Base-by-base conservation (phyloP, 2,329 filamentous ascomycete species). In the Atkinsonella hypoxylon region DNA sequence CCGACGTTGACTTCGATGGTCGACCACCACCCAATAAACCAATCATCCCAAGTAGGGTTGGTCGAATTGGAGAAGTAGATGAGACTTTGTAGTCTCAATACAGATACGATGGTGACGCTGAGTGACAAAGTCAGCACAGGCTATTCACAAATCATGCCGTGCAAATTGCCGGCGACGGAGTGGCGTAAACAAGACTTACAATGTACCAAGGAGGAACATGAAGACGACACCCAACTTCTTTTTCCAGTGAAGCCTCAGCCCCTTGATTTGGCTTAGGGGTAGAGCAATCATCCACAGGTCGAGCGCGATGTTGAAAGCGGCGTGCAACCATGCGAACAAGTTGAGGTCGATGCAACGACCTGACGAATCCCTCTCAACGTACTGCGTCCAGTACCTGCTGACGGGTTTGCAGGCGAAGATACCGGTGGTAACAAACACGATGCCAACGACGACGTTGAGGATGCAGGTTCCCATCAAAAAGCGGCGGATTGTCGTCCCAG, bases 371-470 rank as follows among this genome's bases (percentile, higher is more conserved):
- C 15, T 26, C 0, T 65, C 66, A 13, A 70, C 67, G 69, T 71
- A 74, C 10, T 60, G 59, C 1, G 54, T 59, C 72, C 71, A 75
- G 51, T 67, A 68, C 39, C 62, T 70, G 4, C 52, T 53, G 1
- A 74, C 58, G 0, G 71, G 71, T 1, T 57, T 60, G 47, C 70
- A 72, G 36, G 72, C 64, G 8, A 70, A 65, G 1, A 68, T 59
- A 4, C 57, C 61, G 2, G 60, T 54, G 1, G 70, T 45, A 1
- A 62, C 50, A 44, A 70, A 73, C 0, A 58, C 49, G 1, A 63
- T 26, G 1, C 64, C 64, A 15, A 58, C 64, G 1, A 61, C 34
- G 1, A 54, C 54, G 22, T 62, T 66, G 45, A 73, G 60, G 10
- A 53, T 45, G 3, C 66, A 57, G 1, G 65, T 64, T 3, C 54